Base-by-base conservation (phyloP, 2,329 filamentous ascomycete species). In the Exophiala bonariae region DNA sequence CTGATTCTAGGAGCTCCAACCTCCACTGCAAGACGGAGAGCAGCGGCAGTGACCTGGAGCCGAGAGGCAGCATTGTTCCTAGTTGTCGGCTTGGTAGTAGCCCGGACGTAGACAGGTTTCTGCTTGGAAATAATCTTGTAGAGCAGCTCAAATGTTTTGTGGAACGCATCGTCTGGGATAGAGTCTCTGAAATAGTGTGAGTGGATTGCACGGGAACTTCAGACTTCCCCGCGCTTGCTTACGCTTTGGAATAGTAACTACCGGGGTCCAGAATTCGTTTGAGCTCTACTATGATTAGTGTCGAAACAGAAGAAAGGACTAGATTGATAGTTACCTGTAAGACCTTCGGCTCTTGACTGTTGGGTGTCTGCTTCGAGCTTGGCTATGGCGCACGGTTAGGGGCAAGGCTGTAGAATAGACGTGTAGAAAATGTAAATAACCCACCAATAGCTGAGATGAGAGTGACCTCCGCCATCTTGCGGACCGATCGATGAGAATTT, bases 71-170 rank as follows among this genome's bases (percentile, higher is more conserved):
- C 70, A 41, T 70, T 69, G 46, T 71, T 77, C 51, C 73, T 76
- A 19, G 75, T 70, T 10, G 69, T 75, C 43, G 76, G 77, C 47
- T 69, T 75, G 54, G 74, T 77, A 7, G 14, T 44, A 10, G 75
- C 75, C 45, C 78, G 78, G 46, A 80, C 76, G 55, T 81, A 86
- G 14, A 68, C 64, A 8, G 82, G 74, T 62, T 88, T 89, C 58
- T 96, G 90, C 11, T 76, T 67, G 79, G 79, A 61, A 78, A 85
- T 76, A 55, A 83, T 83, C 44, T 79, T 77, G 62, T 96, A 96
- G 2, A 97, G 72, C 1, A 81, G 79, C 61, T 96, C 89, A 59
- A 89, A 88, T 34, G 96, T 82, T 49, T 80, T 79, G 61, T 93
- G 86, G 57, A 87, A 95, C n/a, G 80, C 79, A 63, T 86, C 87